Evolutionary conservation across 148 eudicot species (phyloP).

Genomic region (Fallopia convolvulus): DNA sequence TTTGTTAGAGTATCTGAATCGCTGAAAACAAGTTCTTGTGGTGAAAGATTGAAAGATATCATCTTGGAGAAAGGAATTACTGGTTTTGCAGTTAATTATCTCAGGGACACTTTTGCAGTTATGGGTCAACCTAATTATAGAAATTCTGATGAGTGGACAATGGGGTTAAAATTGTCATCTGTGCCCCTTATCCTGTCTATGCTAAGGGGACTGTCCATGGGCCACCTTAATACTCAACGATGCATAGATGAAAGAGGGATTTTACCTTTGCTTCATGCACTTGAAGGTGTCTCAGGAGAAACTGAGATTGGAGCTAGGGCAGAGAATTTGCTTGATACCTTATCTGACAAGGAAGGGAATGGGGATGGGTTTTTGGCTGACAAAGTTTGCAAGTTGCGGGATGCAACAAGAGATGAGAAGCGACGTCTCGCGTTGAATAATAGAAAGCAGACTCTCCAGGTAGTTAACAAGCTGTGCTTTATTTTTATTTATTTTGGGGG

Average conservation of each 20-base stretch:
- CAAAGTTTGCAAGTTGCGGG: slow-evolving; percentile 62
- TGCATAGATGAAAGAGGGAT: slow-evolving; percentile 76
- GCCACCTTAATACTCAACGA: slow-evolving; percentile 79
- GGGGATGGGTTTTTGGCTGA: slow-evolving; percentile 82
- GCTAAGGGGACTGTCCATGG: slow-evolving; percentile 97
- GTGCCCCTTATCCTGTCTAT: slow-evolving; percentile 93
- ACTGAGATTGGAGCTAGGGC: slow-evolving; percentile 97
- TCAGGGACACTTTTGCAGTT: slow-evolving; percentile 64
- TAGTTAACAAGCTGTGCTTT: slow-evolving; percentile 15
- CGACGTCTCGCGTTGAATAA: slow-evolving; percentile 83
- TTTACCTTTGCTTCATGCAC: slow-evolving; percentile 85
- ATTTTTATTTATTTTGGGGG: not conserved
- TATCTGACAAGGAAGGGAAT: slow-evolving; percentile 83
- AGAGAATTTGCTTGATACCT: slow-evolving; percentile 89
- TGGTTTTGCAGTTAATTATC: slow-evolving; percentile 53
- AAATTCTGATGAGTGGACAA: slow-evolving; percentile 59
- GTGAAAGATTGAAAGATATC: slow-evolving; percentile 94
- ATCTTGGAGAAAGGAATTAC: slow-evolving; percentile 86
- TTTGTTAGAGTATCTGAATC: slow-evolving; percentile 97
- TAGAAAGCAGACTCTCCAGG: slow-evolving; percentile 85
- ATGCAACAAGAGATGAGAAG: slow-evolving; percentile 95
- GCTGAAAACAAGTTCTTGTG: slow-evolving; percentile 91
- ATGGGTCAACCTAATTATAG: slow-evolving; percentile 68
- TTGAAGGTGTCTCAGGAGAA: slow-evolving; percentile 95
- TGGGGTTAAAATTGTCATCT: slow-evolving; percentile 71